These are phyloP conservation scores for Eucalyptus lansdowneana DNA, from an alignment of 345 rosid species.

Conservation along the genomic window DNA sequence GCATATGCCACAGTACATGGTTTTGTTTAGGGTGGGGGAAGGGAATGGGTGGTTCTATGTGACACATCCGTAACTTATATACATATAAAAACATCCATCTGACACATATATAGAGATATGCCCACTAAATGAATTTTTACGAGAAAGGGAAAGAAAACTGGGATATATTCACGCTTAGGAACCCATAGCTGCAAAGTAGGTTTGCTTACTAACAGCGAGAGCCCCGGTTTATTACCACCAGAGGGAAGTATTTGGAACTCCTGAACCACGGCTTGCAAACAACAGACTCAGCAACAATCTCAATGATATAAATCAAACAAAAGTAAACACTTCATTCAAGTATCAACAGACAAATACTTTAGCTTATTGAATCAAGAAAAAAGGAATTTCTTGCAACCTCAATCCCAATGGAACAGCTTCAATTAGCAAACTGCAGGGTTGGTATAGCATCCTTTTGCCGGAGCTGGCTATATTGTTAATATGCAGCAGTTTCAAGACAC, in stretches of 20 bases:
- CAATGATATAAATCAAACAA: background rate
- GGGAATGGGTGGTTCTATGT: background rate
- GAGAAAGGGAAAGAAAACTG: background rate
- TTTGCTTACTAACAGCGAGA: background rate
- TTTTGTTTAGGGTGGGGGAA: background rate
- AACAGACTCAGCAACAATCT: background rate
- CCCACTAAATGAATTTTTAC: background rate
- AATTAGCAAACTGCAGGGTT: background rate
- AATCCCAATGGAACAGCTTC: background rate
- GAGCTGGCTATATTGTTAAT: background rate
- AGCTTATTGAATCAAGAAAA: background rate
- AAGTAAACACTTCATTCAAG: background rate
- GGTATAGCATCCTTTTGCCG: background rate
- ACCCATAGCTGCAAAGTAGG: background rate
- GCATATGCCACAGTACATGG: background rate
- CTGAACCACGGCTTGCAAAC: background rate
- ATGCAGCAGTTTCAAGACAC: background rate
- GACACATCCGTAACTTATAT: background rate
- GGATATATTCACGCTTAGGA: background rate
- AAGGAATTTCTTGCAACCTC: background rate
- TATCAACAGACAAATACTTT: background rate
- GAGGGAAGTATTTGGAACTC: background rate
- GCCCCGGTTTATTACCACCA: background rate
- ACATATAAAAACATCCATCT: background rate
- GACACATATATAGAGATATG: background rate